Percentiles rank a stretch among this genome's conserved stretches.
phyloP scores from a whole-genome alignment of 192 early-diverging fungal genomes.

The Coemansia sp. region DNA sequence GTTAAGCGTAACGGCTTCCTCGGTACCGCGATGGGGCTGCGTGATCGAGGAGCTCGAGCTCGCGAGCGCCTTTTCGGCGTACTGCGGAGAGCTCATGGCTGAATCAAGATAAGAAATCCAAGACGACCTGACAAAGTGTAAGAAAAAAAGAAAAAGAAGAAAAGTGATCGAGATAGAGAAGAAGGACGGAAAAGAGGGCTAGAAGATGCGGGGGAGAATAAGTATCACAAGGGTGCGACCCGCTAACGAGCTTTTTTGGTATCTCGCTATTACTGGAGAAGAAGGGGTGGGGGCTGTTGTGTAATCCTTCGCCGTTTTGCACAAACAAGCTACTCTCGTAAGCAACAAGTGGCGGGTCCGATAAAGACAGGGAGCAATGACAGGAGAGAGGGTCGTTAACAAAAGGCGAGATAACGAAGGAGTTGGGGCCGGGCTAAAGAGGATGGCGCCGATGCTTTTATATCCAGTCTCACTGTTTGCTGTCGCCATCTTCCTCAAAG shows the following conservation, averaged over 20 bases:
- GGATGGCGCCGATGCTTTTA: slow-evolving; percentile 11
- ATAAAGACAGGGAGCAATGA: neutral
- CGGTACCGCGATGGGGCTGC: slow-evolving; percentile 10
- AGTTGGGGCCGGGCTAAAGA: neutral
- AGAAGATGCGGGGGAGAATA: neutral
- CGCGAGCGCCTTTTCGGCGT: slow-evolving; percentile 39
- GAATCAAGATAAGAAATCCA: neutral
- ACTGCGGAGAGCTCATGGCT: slow-evolving; percentile 22
- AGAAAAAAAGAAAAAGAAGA: neutral
- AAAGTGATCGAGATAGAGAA: slow-evolving; percentile 10
- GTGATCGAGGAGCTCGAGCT: slow-evolving; percentile 17
- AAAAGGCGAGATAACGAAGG: slow-evolving; percentile 1
- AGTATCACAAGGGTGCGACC: neutral
- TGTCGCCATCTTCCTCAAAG: neutral
- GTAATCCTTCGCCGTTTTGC: neutral
- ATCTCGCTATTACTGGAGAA: neutral
- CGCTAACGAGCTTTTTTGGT: neutral
- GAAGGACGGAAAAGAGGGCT: neutral
- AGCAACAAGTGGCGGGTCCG: neutral
- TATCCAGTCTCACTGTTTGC: slow-evolving; percentile 3
- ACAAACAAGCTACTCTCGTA: slow-evolving; percentile 2
- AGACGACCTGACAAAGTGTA: slow-evolving; percentile 10
- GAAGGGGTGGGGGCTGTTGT: neutral
- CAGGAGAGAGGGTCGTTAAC: neutral
- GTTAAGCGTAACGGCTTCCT: slow-evolving; percentile 51